phyloP scores from a whole-genome alignment of 2,329 filamentous ascomycete genomes.

The Emergomyces pasteurianus region DNA sequence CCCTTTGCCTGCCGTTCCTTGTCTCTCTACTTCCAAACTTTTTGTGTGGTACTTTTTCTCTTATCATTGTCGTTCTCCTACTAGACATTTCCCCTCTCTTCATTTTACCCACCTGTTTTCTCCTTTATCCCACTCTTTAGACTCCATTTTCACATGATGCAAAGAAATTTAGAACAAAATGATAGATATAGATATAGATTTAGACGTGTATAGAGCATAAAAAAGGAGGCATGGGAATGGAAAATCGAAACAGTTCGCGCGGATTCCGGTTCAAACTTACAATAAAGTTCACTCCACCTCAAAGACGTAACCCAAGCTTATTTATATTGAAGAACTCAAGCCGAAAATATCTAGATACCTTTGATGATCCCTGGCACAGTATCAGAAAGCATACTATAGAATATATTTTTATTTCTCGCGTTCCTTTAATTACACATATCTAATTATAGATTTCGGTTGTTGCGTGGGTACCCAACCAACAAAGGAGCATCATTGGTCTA shows the following conservation, averaged over 20 bases:
- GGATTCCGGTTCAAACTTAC: background rate
- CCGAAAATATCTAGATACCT: background rate
- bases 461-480: too few species aligned
- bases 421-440: too few species aligned
- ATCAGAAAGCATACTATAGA: too few species aligned
- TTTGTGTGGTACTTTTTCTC: background rate
- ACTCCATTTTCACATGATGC: background rate
- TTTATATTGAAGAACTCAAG: background rate
- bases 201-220: background rate
- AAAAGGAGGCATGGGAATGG: background rate
- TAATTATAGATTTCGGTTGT: too few species aligned
- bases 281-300: background rate
- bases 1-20: background rate
- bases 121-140: background rate
- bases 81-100: background rate
- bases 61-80: background rate
- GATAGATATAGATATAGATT: conserved; percentile 1
- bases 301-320: background rate
- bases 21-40: background rate
- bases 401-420: too few species aligned
- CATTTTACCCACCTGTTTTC: background rate
- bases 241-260: background rate
- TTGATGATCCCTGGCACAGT: too few species aligned
- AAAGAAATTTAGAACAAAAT: background rate
- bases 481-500: conserved; percentile 1